These are phyloP conservation scores for Viola odorata DNA, from an alignment of 345 rosid species.

Conservation along the genomic window DNA sequence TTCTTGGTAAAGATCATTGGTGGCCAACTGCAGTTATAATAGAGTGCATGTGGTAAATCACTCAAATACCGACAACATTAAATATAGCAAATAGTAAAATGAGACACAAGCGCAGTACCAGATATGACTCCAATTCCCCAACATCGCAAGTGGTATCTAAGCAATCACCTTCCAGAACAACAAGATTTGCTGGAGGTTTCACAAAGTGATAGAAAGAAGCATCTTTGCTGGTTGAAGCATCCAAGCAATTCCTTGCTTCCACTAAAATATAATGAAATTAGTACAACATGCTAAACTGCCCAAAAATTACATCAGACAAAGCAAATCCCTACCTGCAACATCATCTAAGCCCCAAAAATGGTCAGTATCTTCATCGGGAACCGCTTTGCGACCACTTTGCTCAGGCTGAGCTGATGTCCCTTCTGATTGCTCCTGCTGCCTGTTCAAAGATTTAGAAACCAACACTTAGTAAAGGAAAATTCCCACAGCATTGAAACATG, in stretches of 20 bases:
- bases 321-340: constrained; percentile 49
- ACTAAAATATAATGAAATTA: constrained; percentile 37
- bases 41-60: constrained; percentile 12
- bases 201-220: constrained; percentile 51
- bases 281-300: not conserved
- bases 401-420: constrained; percentile 36
- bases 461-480: not conserved
- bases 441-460: constrained; percentile 19
- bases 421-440: constrained; percentile 58
- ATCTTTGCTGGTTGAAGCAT: constrained; percentile 52
- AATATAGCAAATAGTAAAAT: constrained; percentile 4
- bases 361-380: constrained; percentile 56
- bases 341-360: constrained; percentile 73
- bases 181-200: constrained; percentile 89
- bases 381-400: constrained; percentile 32
- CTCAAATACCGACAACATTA: constrained; percentile 6
- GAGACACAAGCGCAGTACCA: constrained; percentile 47
- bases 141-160: constrained; percentile 67
- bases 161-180: constrained; percentile 94
- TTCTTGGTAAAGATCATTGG: constrained; percentile 71
- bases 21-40: constrained; percentile 65
- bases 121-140: constrained; percentile 85
- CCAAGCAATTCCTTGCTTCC: constrained; percentile 69
- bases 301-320: constrained; percentile 5
- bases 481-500: not conserved